Evolutionary conservation across 2,329 filamentous ascomycete genomes (phyloP).

Genomic region (Neofusicoccum umdonicola): DNA sequence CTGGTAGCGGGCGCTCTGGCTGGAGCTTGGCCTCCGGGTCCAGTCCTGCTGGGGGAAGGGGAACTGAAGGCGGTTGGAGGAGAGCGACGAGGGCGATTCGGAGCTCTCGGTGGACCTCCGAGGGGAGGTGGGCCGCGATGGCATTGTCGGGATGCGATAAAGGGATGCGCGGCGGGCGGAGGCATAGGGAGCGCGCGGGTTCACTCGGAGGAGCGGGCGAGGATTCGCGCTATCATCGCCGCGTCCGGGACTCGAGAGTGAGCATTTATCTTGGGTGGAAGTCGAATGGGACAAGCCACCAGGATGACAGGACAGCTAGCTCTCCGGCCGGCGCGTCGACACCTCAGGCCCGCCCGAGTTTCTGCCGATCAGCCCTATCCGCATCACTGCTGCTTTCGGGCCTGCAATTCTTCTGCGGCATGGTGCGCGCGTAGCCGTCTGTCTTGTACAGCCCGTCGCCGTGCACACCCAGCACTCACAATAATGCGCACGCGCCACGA

Average conservation of each 20-base stretch:
- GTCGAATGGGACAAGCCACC: constrained; percentile 4
- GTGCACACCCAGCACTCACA: background rate
- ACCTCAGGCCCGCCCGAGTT: background rate
- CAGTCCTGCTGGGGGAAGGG: constrained; percentile 60
- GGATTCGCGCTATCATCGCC: constrained; percentile 13
- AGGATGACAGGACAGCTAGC: constrained; percentile 10
- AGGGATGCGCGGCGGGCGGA: constrained; percentile 17
- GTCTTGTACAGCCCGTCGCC: too few species aligned
- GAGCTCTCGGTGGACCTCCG: constrained; percentile 51
- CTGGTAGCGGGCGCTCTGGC: constrained; percentile 42
- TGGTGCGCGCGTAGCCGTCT: too few species aligned
- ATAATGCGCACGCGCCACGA: background rate
- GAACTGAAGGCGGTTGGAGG: constrained; percentile 45
- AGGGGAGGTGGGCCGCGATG: constrained; percentile 43
- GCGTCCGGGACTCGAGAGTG: background rate
- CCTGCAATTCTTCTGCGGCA: background rate
- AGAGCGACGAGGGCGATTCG: constrained; percentile 43
- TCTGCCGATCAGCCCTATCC: background rate
- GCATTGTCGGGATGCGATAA: constrained; percentile 29
- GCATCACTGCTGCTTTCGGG: too few species aligned
- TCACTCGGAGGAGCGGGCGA: constrained; percentile 1
- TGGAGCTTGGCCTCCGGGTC: constrained; percentile 46
- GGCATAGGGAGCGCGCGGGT: constrained; percentile 21
- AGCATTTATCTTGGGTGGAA: constrained; percentile 2
- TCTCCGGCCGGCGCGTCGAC: background rate